A percentile compares a stretch with the other conserved stretches of the same genome.
Evolutionary conservation across 1,139 yeast species (phyloP).

Genomic region (Chernovozyma aurita): DNA sequence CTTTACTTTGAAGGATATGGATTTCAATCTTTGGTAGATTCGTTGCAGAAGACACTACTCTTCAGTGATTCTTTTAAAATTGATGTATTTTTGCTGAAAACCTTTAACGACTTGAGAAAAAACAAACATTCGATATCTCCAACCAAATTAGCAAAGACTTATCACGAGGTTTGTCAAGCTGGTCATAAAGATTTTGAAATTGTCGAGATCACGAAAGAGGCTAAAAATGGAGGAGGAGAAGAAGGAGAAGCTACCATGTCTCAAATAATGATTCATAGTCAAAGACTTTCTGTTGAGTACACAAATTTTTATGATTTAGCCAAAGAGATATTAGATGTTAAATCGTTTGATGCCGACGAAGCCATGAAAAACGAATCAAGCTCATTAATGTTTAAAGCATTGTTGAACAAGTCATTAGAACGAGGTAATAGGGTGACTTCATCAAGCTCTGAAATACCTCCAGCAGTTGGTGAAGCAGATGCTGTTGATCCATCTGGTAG

Average conservation of each 20-base stretch:
- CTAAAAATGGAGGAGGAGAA: slow-evolving; percentile 30
- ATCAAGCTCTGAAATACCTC: slow-evolving; percentile 10
- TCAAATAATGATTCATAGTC: slow-evolving; percentile 17
- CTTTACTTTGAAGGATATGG: slow-evolving; percentile 61
- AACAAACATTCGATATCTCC: slow-evolving; percentile 29
- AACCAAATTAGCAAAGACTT: slow-evolving; percentile 23
- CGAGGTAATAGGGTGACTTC: slow-evolving; percentile 15
- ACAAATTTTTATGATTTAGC: slow-evolving; percentile 53
- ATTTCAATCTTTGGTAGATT: slow-evolving; percentile 42
- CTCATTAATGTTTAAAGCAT: slow-evolving; percentile 27
- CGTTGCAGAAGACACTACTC: slow-evolving; percentile 53
- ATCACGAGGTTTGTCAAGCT: slow-evolving; percentile 12
- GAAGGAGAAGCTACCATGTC: slow-evolving; percentile 12
- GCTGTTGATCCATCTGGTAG: neutral
- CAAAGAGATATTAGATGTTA: slow-evolving; percentile 59
- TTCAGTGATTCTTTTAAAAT: slow-evolving; percentile 44
- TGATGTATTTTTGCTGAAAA: slow-evolving; percentile 36
- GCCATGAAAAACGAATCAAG: slow-evolving; percentile 39
- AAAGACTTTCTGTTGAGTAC: slow-evolving; percentile 28
- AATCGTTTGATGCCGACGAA: slow-evolving; percentile 58
- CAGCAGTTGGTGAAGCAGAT: slow-evolving; percentile 1
- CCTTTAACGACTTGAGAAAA: slow-evolving; percentile 32
- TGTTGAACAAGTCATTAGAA: slow-evolving; percentile 38
- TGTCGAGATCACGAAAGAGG: slow-evolving; percentile 35
- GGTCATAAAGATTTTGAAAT: slow-evolving; percentile 21